phyloP scores from a whole-genome alignment of 805 yeast species.

The Starmera dryadoides region DNA sequence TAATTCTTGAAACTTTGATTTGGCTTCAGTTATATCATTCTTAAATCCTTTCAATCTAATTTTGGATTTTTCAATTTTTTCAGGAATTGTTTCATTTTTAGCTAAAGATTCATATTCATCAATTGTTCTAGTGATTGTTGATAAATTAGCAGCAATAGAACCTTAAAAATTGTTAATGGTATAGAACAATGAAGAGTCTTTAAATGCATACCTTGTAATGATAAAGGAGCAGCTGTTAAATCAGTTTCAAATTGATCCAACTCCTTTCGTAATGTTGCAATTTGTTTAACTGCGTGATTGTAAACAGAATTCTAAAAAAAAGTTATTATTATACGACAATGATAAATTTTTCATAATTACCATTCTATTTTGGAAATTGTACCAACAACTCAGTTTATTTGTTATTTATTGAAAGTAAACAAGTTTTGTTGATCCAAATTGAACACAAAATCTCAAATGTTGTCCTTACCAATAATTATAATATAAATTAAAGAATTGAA shows the following conservation, averaged over 20 bases:
- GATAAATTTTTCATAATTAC: too few species aligned
- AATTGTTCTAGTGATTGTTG: conserved; percentile 68
- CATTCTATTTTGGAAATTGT: too few species aligned
- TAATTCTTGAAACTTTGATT: conserved; percentile 25
- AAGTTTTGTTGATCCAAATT: too few species aligned
- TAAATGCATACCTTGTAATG: conserved; percentile 62
- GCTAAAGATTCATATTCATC: conserved; percentile 57
- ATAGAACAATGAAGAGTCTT: too few species aligned
- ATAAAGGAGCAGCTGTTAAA: conserved; percentile 62
- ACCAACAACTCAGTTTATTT: too few species aligned
- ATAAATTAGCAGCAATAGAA: conserved; percentile 71
- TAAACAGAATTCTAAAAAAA: conserved; percentile 64
- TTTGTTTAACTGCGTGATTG: conserved; percentile 86
- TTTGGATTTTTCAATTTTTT: conserved; percentile 48
- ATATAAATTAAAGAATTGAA: too few species aligned
- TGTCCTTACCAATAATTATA: too few species aligned
- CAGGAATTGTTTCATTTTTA: conserved; percentile 49
- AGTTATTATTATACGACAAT: too few species aligned
- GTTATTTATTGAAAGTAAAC: too few species aligned
- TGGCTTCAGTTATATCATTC: conserved; percentile 23
- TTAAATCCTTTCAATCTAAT: conserved; percentile 56
- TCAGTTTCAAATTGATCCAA: conserved; percentile 58
- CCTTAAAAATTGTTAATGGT: too few species aligned
- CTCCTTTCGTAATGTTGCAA: conserved; percentile 65
- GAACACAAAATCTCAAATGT: too few species aligned